Percentiles rank a stretch among this genome's conserved stretches.
phyloP scores from a whole-genome alignment of 2,329 filamentous ascomycete species.

The Fusarium compactum region DNA sequence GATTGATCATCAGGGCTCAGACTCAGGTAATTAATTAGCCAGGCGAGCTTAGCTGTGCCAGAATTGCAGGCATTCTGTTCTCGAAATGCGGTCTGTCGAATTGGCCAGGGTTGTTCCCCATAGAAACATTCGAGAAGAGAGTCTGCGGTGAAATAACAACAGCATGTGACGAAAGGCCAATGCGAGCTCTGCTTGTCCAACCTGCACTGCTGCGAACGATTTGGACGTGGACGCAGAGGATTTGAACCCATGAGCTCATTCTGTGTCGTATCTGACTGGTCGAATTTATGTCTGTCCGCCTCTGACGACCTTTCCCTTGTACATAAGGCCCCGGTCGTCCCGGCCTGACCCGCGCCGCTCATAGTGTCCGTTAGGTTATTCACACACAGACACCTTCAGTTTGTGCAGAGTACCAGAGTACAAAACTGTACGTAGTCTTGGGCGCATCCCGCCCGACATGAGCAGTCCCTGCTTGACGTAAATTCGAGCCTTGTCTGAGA shows the following conservation, averaged over 20 bases:
- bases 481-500: constrained; percentile 33
- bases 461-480: constrained; percentile 20
- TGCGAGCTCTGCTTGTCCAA: constrained; percentile 25
- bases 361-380: constrained; percentile 33
- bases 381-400: constrained; percentile 5
- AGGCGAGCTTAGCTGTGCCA: constrained; percentile 26
- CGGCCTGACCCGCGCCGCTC: constrained; percentile 32
- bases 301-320: constrained; percentile 8
- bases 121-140: constrained; percentile 41
- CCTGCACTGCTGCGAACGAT: constrained; percentile 26
- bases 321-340: constrained; percentile 27
- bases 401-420: constrained; percentile 5
- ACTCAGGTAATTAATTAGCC: constrained; percentile 17
- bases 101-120: constrained; percentile 17
- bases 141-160: constrained; percentile 19
- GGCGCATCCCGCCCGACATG: constrained; percentile 4
- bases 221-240: constrained; percentile 2
- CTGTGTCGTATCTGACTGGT: constrained; percentile 34
- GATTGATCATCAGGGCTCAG: constrained; percentile 35
- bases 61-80: constrained; percentile 23
- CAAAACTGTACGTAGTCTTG: constrained; percentile 5
- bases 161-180: constrained; percentile 26
- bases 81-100: constrained; percentile 29
- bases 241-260: constrained; percentile 19
- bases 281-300: constrained; percentile 22